phyloP scores from a whole-genome alignment of 108 stramenopile genomes.

The Skeletonema costatum region DNA sequence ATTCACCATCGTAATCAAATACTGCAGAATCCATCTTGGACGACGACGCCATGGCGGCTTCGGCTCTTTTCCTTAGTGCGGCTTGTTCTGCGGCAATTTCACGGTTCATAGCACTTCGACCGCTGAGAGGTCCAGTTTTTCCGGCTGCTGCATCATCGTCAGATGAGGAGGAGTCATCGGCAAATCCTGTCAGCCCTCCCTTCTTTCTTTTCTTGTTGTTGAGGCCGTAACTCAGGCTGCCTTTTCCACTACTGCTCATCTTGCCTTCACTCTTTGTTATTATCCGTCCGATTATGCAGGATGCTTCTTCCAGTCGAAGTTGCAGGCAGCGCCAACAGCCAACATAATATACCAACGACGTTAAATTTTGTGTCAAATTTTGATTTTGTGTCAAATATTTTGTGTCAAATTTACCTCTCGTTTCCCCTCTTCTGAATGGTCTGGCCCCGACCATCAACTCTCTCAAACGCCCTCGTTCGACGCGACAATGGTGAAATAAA shows the following conservation, averaged over 20 bases:
- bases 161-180: conserved; percentile 32
- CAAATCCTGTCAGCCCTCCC: conserved; percentile 11
- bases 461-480: too few species aligned
- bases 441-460: too few species aligned
- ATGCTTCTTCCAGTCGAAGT: too few species aligned
- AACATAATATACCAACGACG: too few species aligned
- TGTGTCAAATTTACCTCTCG: too few species aligned
- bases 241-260: not conserved
- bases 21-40: conserved; percentile 20
- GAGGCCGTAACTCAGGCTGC: conserved; percentile 32
- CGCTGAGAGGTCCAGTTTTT: conserved; percentile 1
- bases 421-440: too few species aligned
- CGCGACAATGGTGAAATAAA: not conserved
- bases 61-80: conserved; percentile 64
- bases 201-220: conserved; percentile 20
- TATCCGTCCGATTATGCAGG: too few species aligned
- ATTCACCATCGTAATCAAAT: conserved; percentile 80
- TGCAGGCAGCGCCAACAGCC: too few species aligned
- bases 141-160: not conserved
- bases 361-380: too few species aligned
- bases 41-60: conserved; percentile 39
- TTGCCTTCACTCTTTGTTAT: not conserved
- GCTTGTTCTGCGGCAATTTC: conserved; percentile 72
- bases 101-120: conserved; percentile 54
- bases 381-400: too few species aligned